Base-by-base conservation (phyloP, 2,329 filamentous ascomycete genomes). In the Penicillium thymicola region DNA sequence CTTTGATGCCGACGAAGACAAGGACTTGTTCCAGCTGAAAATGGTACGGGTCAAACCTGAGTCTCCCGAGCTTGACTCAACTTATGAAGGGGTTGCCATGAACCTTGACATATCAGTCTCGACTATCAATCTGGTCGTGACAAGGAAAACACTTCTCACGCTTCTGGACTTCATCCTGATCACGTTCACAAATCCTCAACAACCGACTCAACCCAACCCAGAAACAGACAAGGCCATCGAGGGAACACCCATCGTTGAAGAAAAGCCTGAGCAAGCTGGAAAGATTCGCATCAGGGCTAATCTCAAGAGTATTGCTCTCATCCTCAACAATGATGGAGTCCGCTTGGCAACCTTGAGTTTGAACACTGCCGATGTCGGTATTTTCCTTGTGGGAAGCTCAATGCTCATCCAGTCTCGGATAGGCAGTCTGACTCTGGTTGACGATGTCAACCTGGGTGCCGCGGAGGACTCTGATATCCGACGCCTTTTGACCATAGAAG, bases 321-420 rank as follows among this genome's bases (percentile, higher is more conserved):
- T 99, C 60, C 80, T 99, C 54, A 99, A 99, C 72, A 97, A 99
- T 62, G 95, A 99, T 71, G 94, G 94, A 0, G 95, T 97, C 56
- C 86, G 94, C 27, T 82, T 99, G 28, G 94, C 94, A 28, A 99
- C 94, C 0, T 76, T 99, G 18, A 94, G 92, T 52, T 85, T 99
- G 67, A 95, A 91, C 64, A 93, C 94, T 58, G 94, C 92, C 2
- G 90, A 97, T 70, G 88, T 97, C 34, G 90, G 90, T 1, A 87
- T 99, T 7, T 96, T 96, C 76, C 79, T 99, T 5, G 85, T 89
- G 49, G 92, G 89, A 40, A 90, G 87, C 64, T 88, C 90, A 0
- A 94, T 99, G 89, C 85, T 90, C 34, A 85, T 99, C 27, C 90
- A 88, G 46, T 91, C 92, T 14, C 89, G 87, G 63, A 82, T 99